Base-by-base conservation (phyloP, 768 basidiomycete genomes). In the Boletus patriciae region DNA sequence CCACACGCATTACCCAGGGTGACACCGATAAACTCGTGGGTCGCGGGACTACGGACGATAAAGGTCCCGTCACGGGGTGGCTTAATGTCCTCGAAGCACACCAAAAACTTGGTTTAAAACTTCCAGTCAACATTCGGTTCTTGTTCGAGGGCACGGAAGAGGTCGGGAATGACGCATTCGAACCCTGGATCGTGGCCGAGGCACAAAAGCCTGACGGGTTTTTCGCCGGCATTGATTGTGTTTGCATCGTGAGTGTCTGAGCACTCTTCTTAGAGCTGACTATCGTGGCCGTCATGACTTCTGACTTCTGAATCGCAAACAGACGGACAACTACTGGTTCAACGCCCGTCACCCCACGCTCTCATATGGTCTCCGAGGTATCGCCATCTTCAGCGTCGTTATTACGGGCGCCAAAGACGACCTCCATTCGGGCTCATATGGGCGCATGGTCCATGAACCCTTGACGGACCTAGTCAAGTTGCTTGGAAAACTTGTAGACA, bases 121-220 rank as follows among this genome's bases (percentile, higher is more conserved):
- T 96, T 19, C 94, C 94, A 1, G 93, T 96, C 29, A 95, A 96
- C 69, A 70, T 96, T 47, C 82, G 83, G 62, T 87, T 89, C 76
- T 88, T 89, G 78, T 93, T 96, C 62, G 94, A 96, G 70, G 94
- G 90, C 6, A 95, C 94, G 91, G 94, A 98, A 71, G 94, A 96
- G 75, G 85, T 81, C 55, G 92, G 91, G 4, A 88, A 86, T 46
- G 88, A 87, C 59, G 92, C 92, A 0, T 81, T 96, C 6, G 93
- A 95, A 63, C 87, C 90, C 21, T 51, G 50, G 50, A 42, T 51
- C 50, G 13, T 4, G 27, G 19, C 18, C 0, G 50, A 51, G 40
- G 81, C 81, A 10, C 74, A 80, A 55, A 78, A 81, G 29, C 83
- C 84, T 27, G 68, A 72, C 59, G 34, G 34, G 2, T 36, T 36